Base-by-base conservation (phyloP, 352 stramenopile genomes). In the Phytopythium vexans region DNA sequence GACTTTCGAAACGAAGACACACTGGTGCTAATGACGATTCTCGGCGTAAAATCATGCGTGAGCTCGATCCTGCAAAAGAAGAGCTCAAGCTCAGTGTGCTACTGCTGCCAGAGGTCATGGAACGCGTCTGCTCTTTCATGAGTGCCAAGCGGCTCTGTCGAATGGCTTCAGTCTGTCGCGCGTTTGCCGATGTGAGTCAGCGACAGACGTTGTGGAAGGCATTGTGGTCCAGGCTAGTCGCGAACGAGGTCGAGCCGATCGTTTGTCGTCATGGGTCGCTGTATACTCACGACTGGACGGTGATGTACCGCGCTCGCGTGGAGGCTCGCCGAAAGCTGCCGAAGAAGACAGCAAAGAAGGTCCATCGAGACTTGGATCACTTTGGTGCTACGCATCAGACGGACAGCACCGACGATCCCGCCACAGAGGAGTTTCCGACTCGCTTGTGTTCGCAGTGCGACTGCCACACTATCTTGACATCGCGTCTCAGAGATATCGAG, bases 81-180 rank as follows among this genome's bases (percentile, higher is more conserved):
- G 72, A 78, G 40, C 66, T 65, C 9, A 74, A 63, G 21, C 66
- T 84, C 21, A 77, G 72, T 45, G 69, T 83, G 31, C 36, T 90
- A 15, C 41, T 88, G 12, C 48, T 87, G 1, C 74, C 77, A 0
- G 77, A 90, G 39, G 62, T 87, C 6, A 87, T 88, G 77, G 77
- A 88, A 54, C 63, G 60, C 1, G 73, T 90, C 33, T 88, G 68
- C 32, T 86, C 79, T 1, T 88, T 75, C 44, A 81, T 90, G 73
- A 90, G 68, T 38, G 74, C 77, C 9, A 90, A 88, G 65, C 70
- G 79, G 3, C 74, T 90, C 14, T 77, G 68, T 51, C 74, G 79
- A 8, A 66, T 90, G 11, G 64, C 77, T 4, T 57, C 83, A 4
- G 77, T 90, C 10, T 86, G 74, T 47, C 64, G 58, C 4, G 56